A percentile compares a stretch with the other conserved stretches of the same genome.
These are phyloP conservation scores for Astrothelium subdiscretum DNA, from an alignment of 495 filamentous ascomycete genomes.

Conservation along the genomic window DNA sequence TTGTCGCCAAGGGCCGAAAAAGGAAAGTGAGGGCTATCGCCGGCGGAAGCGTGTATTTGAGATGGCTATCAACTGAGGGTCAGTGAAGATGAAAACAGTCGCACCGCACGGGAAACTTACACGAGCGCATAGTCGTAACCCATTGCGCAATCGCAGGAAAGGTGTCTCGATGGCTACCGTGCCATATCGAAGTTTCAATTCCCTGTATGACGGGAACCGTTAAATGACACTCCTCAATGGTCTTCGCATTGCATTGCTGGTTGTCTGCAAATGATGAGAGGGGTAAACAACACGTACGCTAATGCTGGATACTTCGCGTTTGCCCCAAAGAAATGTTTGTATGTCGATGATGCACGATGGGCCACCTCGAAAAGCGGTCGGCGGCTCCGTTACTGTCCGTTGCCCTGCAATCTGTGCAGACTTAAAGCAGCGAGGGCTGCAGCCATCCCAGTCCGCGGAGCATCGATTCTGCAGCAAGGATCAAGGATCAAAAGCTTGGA, in stretches of 20 bases:
- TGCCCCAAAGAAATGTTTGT: no score
- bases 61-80: conserved; percentile 36
- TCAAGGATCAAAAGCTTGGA: background rate
- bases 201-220: background rate
- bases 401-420: background rate
- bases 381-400: background rate
- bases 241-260: background rate
- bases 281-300: background rate
- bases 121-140: conserved; percentile 57
- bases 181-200: background rate
- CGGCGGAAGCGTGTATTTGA: conserved; percentile 56
- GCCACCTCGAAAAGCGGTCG: background rate
- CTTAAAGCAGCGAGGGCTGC: background rate
- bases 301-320: background rate
- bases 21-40: conserved; percentile 44
- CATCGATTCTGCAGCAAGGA: background rate
- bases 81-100: background rate
- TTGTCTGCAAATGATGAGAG: background rate
- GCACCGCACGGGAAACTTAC: conserved; percentile 30
- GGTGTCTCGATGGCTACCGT: background rate
- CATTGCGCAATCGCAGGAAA: conserved; percentile 31
- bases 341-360: no score
- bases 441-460: no score
- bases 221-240: background rate
- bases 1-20: conserved; percentile 46